Conservation (phyloP, 331 rosid genomes). For the Pyrus hybrid region DNA sequence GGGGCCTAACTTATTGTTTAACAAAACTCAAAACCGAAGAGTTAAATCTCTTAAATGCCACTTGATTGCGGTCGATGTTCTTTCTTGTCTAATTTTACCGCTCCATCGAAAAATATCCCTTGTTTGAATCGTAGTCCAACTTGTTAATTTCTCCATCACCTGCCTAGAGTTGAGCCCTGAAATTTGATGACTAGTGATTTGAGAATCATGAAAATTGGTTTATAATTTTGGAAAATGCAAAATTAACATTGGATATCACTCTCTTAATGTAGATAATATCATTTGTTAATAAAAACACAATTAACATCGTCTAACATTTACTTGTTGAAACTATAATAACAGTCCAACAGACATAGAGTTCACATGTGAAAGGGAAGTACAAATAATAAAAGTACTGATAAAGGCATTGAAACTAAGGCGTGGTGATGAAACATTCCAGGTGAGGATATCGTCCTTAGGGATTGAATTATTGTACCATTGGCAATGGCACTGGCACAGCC, state of each 20-base stretch:
- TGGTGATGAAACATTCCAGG: conserved; percentile 3
- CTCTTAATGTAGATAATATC: too few species aligned
- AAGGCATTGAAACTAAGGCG: background rate
- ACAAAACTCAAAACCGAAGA: too few species aligned
- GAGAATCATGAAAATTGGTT: background rate
- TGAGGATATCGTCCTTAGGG: background rate
- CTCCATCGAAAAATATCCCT: too few species aligned
- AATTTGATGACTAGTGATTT: background rate
- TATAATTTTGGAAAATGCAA: too few species aligned
- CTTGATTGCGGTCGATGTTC: background rate
- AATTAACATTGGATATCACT: too few species aligned
- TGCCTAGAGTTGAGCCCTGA: background rate
- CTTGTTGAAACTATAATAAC: background rate
- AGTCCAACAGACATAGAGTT: background rate
- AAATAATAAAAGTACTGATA: background rate
- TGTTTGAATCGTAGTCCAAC: background rate
- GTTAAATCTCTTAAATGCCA: too few species aligned
- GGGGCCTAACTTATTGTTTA: too few species aligned
- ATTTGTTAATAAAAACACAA: too few species aligned
- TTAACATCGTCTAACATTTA: background rate
- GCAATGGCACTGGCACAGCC: background rate
- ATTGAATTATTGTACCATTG: conserved; percentile 2
- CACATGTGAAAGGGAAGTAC: background rate
- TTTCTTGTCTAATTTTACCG: background rate
- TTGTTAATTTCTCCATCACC: background rate